Evolutionary conservation across 139 green algal genomes (phyloP).

Genomic region (Mesostigma viride): DNA sequence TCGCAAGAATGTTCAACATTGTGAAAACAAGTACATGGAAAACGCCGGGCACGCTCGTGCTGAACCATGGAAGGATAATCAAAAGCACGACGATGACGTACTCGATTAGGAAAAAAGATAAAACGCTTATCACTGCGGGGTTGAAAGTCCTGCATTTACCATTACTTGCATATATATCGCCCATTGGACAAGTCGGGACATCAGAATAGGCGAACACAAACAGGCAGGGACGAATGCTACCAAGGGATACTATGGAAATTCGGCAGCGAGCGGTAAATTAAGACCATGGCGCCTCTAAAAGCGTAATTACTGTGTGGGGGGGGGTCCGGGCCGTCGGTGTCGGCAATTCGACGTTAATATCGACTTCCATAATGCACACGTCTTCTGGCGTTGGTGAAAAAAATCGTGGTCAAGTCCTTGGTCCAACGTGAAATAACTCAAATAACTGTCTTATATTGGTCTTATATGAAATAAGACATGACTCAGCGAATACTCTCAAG

Average conservation of each 20-base stretch:
- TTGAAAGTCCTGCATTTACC: background rate
- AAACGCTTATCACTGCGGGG: slow-evolving; percentile 20
- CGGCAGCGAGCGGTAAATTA: background rate
- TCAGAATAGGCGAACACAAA: background rate
- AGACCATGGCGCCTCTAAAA: background rate
- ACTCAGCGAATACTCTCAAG: background rate
- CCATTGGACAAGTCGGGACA: background rate
- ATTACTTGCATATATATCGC: background rate
- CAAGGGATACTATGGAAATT: background rate
- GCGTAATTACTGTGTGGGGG: too few relatives aligned
- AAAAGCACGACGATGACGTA: slow-evolving; percentile 17
- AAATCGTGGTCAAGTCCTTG: too few relatives aligned
- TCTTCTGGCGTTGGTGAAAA: too few relatives aligned
- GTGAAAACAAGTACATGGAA: slow-evolving; percentile 17
- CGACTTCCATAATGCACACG: too few relatives aligned
- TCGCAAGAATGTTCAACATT: slow-evolving; percentile 5
- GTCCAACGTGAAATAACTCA: too few relatives aligned
- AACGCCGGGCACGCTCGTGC: slow-evolving; percentile 15
- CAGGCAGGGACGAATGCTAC: background rate
- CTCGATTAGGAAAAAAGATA: slow-evolving; percentile 23
- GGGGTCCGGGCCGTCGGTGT: too few relatives aligned
- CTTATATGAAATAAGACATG: too few relatives aligned
- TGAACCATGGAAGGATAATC: slow-evolving; percentile 20
- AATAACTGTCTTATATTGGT: too few relatives aligned
- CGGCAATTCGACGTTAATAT: too few relatives aligned